Evolutionary conservation across 148 eudicot species (phyloP).

Genomic region (Dianthus caryophyllus): DNA sequence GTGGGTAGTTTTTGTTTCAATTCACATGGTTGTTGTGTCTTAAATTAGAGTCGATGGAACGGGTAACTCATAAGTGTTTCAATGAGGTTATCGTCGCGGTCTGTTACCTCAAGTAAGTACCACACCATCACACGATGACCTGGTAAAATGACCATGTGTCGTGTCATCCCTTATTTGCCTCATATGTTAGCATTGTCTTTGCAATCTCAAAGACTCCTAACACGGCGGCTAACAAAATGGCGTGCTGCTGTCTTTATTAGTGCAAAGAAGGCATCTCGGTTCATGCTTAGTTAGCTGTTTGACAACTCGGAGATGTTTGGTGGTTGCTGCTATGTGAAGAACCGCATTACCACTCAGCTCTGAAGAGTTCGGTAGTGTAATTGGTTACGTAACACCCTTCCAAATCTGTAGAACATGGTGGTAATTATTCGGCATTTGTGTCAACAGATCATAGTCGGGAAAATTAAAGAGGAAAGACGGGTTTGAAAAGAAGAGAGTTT

Average conservation of each 20-base stretch:
- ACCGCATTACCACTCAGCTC: slow-evolving; percentile 19
- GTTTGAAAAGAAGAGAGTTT: too few relatives aligned
- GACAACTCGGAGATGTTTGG: too few relatives aligned
- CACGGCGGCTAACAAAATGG: slow-evolving; percentile 26
- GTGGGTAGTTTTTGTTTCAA: too few relatives aligned
- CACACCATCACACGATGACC: slow-evolving; percentile 19
- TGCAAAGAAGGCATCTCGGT: background rate
- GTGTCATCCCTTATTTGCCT: slow-evolving; percentile 26
- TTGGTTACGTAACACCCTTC: slow-evolving; percentile 7
- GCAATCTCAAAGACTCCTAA: slow-evolving; percentile 5
- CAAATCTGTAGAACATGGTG: background rate
- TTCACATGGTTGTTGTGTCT: too few relatives aligned
- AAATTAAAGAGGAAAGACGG: too few relatives aligned
- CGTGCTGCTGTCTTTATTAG: slow-evolving; percentile 19
- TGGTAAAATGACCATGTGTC: slow-evolving; percentile 28
- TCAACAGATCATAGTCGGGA: too few relatives aligned
- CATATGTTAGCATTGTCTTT: slow-evolving; percentile 10
- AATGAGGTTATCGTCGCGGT: slow-evolving; percentile 11
- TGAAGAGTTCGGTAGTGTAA: slow-evolving; percentile 11
- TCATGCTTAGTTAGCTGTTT: too few relatives aligned
- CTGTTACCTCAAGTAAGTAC: slow-evolving; percentile 15
- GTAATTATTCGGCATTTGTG: too few relatives aligned
- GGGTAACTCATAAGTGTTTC: slow-evolving; percentile 18
- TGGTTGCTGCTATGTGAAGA: slow-evolving; percentile 23
- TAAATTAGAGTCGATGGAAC: slow-evolving; percentile 16